Conservation (phyloP, 2,329 filamentous ascomycete species). For the Colletotrichum caudatum region DNA sequence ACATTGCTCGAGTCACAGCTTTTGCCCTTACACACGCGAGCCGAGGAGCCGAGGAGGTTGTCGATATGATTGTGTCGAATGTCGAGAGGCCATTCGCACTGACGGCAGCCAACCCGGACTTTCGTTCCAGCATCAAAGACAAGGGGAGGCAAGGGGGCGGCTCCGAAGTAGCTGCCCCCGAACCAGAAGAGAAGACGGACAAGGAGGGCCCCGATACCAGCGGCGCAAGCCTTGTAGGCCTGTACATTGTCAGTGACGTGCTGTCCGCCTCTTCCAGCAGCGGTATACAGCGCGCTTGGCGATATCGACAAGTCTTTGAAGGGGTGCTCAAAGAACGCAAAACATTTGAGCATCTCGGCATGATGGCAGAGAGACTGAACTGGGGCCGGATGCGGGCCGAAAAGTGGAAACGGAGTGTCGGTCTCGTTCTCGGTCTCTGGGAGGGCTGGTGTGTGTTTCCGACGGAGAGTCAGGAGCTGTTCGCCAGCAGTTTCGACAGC, state of each 20-base stretch:
- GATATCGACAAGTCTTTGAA: conserved; percentile 86
- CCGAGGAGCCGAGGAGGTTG: conserved; percentile 87
- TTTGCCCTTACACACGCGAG: conserved; percentile 92
- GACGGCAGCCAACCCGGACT: conserved; percentile 72
- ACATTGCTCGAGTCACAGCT: conserved; percentile 85
- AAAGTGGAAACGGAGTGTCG: conserved; percentile 85
- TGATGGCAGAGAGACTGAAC: conserved; percentile 75
- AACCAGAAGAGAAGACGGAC: conserved; percentile 55
- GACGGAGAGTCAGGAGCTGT: conserved; percentile 77
- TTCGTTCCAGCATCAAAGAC: conserved; percentile 24
- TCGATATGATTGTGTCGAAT: conserved; percentile 88
- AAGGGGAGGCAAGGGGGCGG: conserved; percentile 51
- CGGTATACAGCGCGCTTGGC: conserved; percentile 86
- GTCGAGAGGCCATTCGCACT: conserved; percentile 81
- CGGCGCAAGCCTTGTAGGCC: conserved; percentile 79
- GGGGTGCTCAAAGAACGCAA: conserved; percentile 73
- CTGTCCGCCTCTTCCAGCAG: conserved; percentile 81
- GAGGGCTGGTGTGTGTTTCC: conserved; percentile 80
- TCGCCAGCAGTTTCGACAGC: conserved; percentile 77
- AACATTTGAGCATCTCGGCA: conserved; percentile 81
- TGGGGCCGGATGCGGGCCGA: conserved; percentile 88
- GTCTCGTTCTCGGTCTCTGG: conserved; percentile 77
- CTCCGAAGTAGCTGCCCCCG: conserved; percentile 52
- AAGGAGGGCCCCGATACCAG: conserved; percentile 72
- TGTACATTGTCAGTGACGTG: conserved; percentile 84